These are phyloP conservation scores for Ophioceras dolichostomum DNA, from an alignment of 2,329 filamentous ascomycete genomes.

Conservation along the genomic window DNA sequence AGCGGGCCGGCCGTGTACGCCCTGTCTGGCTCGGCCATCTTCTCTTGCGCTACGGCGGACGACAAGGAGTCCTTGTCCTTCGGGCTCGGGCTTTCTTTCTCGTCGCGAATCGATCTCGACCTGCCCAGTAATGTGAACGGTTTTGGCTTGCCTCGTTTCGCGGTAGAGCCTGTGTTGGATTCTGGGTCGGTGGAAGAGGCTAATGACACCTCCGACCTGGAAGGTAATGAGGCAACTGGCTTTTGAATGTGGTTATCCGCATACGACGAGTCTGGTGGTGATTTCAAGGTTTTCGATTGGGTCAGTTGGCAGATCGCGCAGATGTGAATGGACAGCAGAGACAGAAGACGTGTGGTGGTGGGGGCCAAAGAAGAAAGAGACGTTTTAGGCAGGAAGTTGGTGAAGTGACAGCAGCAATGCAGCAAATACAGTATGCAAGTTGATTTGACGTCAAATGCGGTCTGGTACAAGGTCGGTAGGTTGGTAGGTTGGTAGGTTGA, in stretches of 20 bases:
- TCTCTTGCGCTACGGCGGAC: constrained; percentile 10
- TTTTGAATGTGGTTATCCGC: constrained; percentile 18
- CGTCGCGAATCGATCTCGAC: constrained; percentile 38
- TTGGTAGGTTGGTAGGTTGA: too few relatives aligned
- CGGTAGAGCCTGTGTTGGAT: constrained; percentile 18
- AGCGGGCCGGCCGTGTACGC: constrained; percentile 25
- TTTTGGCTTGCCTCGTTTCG: constrained; percentile 41
- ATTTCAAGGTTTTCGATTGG: too few relatives aligned
- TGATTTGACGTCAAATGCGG: too few relatives aligned
- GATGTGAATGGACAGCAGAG: too few relatives aligned
- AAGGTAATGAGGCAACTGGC: constrained; percentile 26
- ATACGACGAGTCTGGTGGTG: neutral
- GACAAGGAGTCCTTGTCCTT: constrained; percentile 13
- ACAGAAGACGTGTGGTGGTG: too few relatives aligned
- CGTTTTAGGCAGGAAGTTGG: too few relatives aligned
- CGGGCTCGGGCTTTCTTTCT: constrained; percentile 28
- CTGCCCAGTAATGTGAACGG: constrained; percentile 40
- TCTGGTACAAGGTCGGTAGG: too few relatives aligned
- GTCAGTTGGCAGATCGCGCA: too few relatives aligned
- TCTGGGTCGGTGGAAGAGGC: constrained; percentile 37
- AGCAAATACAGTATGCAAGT: too few relatives aligned
- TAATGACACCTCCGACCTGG: constrained; percentile 40
- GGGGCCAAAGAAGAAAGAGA: too few relatives aligned
- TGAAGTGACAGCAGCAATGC: too few relatives aligned
- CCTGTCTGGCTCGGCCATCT: constrained; percentile 23